Evolutionary conservation across 495 filamentous ascomycete genomes (phyloP).

Genomic region (Hypoxylon subgilvum): DNA sequence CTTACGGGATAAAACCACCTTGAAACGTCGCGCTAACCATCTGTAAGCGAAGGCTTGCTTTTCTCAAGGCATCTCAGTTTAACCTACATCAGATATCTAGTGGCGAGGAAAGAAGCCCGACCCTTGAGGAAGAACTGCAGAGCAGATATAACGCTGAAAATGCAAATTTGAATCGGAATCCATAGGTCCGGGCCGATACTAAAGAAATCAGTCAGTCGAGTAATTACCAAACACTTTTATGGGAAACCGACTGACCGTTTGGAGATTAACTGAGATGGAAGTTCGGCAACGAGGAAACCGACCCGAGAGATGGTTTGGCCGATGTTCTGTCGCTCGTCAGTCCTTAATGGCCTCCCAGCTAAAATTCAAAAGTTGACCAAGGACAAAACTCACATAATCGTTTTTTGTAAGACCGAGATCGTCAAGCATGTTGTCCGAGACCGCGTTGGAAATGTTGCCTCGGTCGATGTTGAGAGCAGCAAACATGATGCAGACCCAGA

Average conservation of each 20-base stretch:
- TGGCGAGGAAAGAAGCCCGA: constrained; percentile 64
- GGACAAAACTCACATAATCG: constrained; percentile 29
- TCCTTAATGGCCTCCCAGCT: not conserved
- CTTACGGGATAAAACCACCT: constrained; percentile 68
- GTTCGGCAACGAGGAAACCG: constrained; percentile 71
- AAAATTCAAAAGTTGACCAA: not conserved
- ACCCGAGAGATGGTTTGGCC: constrained; percentile 76
- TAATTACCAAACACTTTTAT: not conserved
- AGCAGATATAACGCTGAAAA: constrained; percentile 74
- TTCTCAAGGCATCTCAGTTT: not conserved
- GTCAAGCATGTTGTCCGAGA: constrained; percentile 46
- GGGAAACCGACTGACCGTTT: constrained; percentile 56
- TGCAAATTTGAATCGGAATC: constrained; percentile 83
- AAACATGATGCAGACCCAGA: constrained; percentile 40
- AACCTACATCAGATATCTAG: constrained; percentile 66
- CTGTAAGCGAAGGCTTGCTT: constrained; percentile 7
- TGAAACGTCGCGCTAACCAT: constrained; percentile 61
- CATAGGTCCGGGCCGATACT: constrained; percentile 73
- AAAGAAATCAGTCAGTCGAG: not conserved
- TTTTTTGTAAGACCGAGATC: constrained; percentile 38
- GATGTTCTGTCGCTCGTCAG: constrained; percentile 62
- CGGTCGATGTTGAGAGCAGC: constrained; percentile 32
- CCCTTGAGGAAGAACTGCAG: constrained; percentile 72
- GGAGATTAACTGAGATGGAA: constrained; percentile 75
- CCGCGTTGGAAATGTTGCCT: constrained; percentile 38